These are phyloP conservation scores for Fusarium penzigii DNA, from an alignment of 2,329 filamentous ascomycete genomes.

Conservation along the genomic window DNA sequence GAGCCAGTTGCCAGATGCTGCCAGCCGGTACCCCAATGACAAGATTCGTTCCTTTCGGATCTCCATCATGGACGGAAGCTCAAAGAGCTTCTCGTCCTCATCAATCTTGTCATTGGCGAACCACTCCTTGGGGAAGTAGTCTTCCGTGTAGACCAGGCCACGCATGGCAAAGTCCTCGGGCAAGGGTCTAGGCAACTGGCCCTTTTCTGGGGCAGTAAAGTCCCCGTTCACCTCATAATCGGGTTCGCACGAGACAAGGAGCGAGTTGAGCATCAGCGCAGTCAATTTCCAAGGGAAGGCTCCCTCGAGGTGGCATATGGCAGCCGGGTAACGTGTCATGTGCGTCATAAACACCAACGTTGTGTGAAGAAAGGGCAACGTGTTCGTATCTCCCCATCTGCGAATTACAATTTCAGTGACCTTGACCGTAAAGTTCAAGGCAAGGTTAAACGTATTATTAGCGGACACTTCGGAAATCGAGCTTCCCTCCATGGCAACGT, in stretches of 20 bases:
- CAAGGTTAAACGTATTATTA: conserved; percentile 34
- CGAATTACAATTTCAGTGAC: conserved; percentile 50
- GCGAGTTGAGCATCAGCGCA: conserved; percentile 41
- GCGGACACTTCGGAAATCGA: conserved; percentile 22
- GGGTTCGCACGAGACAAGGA: conserved; percentile 29
- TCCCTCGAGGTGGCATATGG: conserved; percentile 45
- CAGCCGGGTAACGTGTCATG: conserved; percentile 42
- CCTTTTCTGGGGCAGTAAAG: conserved; percentile 50
- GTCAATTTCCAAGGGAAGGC: conserved; percentile 54
- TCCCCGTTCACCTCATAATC: conserved; percentile 40
- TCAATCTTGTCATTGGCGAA: conserved; percentile 60
- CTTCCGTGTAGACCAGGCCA: conserved; percentile 61
- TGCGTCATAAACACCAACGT: conserved; percentile 59
- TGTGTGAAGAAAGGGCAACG: conserved; percentile 63
- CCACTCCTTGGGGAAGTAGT: conserved; percentile 60
- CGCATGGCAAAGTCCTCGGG: conserved; percentile 70
- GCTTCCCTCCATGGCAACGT: conserved; percentile 25
- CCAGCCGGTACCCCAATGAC: conserved; percentile 55
- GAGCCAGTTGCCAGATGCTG: conserved; percentile 44
- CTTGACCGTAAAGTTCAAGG: conserved; percentile 42
- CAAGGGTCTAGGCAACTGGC: conserved; percentile 53
- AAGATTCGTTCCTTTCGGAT: conserved; percentile 61
- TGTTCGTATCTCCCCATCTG: conserved; percentile 57
- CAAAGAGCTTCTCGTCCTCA: conserved; percentile 68
- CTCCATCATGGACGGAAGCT: conserved; percentile 58